A percentile compares a stretch with the other conserved stretches of the same genome.
Evolutionary conservation across 1,284 basidiomycete species (phyloP).

Genomic region (Ustanciosporium gigantosporum): DNA sequence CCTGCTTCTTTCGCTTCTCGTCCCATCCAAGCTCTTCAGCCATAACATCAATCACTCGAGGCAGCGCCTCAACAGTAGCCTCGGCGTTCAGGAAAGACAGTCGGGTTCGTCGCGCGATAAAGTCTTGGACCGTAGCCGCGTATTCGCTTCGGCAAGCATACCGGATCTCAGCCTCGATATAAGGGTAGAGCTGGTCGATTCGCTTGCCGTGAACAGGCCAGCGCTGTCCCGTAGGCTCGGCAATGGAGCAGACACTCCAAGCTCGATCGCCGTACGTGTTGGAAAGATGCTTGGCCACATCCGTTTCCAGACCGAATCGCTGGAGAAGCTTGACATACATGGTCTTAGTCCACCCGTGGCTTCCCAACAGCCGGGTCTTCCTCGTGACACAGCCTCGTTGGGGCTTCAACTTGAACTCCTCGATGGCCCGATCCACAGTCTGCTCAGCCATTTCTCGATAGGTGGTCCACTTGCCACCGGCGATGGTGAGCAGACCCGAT

Average conservation of each 20-base stretch:
- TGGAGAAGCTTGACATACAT: slow-evolving; percentile 98
- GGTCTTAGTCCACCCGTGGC: slow-evolving; percentile 89
- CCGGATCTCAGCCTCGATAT: slow-evolving; percentile 89
- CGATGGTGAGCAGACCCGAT: slow-evolving; percentile 87
- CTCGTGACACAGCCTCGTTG: slow-evolving; percentile 73
- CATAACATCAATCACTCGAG: slow-evolving; percentile 89
- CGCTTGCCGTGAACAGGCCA: slow-evolving; percentile 86
- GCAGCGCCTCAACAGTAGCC: slow-evolving; percentile 81
- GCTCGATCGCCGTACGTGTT: slow-evolving; percentile 93
- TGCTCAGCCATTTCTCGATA: slow-evolving; percentile 93
- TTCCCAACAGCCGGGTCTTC: slow-evolving; percentile 81
- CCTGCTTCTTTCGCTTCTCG: slow-evolving; percentile 66
- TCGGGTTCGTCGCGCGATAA: slow-evolving; percentile 86
- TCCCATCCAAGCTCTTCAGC: slow-evolving; percentile 81
- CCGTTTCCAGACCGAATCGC: slow-evolving; percentile 78
- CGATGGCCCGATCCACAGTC: slow-evolving; percentile 85
- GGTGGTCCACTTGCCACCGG: slow-evolving; percentile 98
- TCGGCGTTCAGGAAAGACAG: slow-evolving; percentile 91
- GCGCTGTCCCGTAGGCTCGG: slow-evolving; percentile 73
- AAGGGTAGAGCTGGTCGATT: slow-evolving; percentile 78
- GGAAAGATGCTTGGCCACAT: slow-evolving; percentile 90
- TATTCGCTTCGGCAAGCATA: slow-evolving; percentile 91
- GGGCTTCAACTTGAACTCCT: slow-evolving; percentile 73
- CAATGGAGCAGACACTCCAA: slow-evolving; percentile 86
- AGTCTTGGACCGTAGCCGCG: slow-evolving; percentile 84